Evolutionary conservation across 768 basidiomycete species (phyloP).

Genomic region (Pisolithus microcarpus): DNA sequence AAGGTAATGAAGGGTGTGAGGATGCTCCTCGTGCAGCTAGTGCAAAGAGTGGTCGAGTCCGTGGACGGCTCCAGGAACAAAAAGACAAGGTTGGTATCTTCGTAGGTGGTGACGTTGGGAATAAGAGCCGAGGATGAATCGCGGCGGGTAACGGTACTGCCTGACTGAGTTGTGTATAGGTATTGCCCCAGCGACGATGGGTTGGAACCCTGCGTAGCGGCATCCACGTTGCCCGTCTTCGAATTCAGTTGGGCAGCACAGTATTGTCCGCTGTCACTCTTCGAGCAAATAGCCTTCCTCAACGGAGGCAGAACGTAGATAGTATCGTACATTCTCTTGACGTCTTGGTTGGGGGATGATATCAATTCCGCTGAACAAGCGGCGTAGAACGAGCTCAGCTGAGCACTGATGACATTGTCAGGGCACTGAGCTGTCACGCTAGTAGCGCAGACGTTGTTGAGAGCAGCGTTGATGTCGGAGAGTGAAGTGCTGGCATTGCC

Average conservation of each 20-base stretch:
- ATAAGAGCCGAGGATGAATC: slow-evolving; percentile 25
- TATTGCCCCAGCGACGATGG: slow-evolving; percentile 16
- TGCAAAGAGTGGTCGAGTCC: slow-evolving; percentile 58
- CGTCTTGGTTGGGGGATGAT: slow-evolving; percentile 35
- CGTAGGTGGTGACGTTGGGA: slow-evolving; percentile 53
- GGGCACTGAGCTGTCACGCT: slow-evolving; percentile 45
- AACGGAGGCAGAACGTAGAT: slow-evolving; percentile 69
- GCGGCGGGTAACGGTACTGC: slow-evolving; percentile 16
- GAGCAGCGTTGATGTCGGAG: slow-evolving; percentile 41
- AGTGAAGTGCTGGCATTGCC: slow-evolving; percentile 32
- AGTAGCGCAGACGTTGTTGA: slow-evolving; percentile 50
- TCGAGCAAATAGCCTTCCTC: slow-evolving; percentile 61
- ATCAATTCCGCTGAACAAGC: slow-evolving; percentile 70
- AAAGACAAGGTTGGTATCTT: slow-evolving; percentile 65
- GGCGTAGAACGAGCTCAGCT: slow-evolving; percentile 63
- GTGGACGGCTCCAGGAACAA: slow-evolving; percentile 59
- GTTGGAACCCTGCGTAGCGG: slow-evolving; percentile 7
- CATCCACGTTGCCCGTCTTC: slow-evolving; percentile 14
- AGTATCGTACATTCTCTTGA: slow-evolving; percentile 68
- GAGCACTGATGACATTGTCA: slow-evolving; percentile 46
- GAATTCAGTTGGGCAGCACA: slow-evolving; percentile 52
- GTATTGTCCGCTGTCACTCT: slow-evolving; percentile 62
- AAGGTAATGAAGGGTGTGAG: slow-evolving; percentile 71
- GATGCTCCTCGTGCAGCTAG: slow-evolving; percentile 70
- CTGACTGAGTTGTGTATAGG: slow-evolving; percentile 16